Conservation (phyloP, 2,329 filamentous ascomycete species). For the Microsporum ferrugineum region DNA sequence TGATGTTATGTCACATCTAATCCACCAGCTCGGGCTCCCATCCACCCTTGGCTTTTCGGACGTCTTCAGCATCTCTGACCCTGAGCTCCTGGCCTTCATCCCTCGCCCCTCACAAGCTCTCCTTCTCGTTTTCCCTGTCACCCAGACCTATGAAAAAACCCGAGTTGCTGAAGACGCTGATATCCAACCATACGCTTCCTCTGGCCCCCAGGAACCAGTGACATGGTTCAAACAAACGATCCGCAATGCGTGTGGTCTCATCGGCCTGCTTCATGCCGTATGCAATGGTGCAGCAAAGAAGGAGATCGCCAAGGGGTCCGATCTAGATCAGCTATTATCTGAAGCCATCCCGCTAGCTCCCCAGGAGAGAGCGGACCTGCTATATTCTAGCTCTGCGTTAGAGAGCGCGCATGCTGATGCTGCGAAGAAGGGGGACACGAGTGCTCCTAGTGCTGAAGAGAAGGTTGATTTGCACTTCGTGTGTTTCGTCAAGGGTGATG, state of each 20-base stretch:
- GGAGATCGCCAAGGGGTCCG: conserved; percentile 45
- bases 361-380: conserved; percentile 53
- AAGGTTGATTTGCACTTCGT: conserved; percentile 92
- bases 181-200: conserved; percentile 52
- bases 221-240: conserved; percentile 95
- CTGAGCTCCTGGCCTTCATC: conserved; percentile 71
- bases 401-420: conserved; percentile 69
- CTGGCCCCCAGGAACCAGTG: conserved; percentile 60
- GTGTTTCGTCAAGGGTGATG: conserved; percentile 69
- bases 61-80: conserved; percentile 81
- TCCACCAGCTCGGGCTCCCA: conserved; percentile 76
- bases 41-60: conserved; percentile 69
- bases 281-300: conserved; percentile 60
- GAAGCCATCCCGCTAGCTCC: conserved; percentile 61
- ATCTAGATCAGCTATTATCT: conserved; percentile 47
- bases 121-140: conserved; percentile 84
- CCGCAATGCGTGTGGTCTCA: conserved; percentile 81
- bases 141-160: conserved; percentile 63
- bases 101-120: conserved; percentile 80
- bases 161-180: conserved; percentile 61
- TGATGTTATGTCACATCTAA: conserved; percentile 71
- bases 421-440: conserved; percentile 65
- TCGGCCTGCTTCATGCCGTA: conserved; percentile 73
- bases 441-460: conserved; percentile 65
- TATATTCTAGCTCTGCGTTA: conserved; percentile 65